Base-by-base conservation (phyloP, 805 yeast species). In the Metschnikowia drakensbergensis region DNA sequence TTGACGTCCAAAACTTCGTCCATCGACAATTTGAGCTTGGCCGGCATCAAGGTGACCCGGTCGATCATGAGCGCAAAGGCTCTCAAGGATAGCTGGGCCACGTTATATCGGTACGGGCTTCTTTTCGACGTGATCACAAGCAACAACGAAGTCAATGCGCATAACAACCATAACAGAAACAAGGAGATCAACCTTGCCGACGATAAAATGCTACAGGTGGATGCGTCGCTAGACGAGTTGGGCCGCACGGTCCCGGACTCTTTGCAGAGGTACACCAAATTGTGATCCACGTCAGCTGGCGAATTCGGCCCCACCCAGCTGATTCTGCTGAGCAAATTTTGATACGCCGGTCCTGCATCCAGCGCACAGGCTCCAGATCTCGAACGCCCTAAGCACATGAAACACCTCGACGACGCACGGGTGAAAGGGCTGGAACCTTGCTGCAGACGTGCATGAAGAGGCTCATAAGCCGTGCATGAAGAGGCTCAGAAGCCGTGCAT, bases 61-160 rank as follows among this genome's bases (percentile, higher is more conserved):
- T 81, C 84, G 56, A 60, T 79, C 5, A 82, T 91, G 88, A 68
- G 82, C 3, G 72, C 81, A 48, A 77, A 71, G 31, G 79, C 83
- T 27, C 74, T 89, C 53, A 74, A 79, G 41, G 79, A 79, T 35
- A 79, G 87, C 33, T 90, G 97, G 97, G 94, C 87, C 54, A 69
- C 77, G 1, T 62, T 90, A 30, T 79, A 78, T 53, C 68, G 68
- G n/a, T 55, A 75, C 28, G 84, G 85, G 1, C 60, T 88, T 5
- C 58, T 87, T 7, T 59, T 75, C 4, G 82, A 77, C 46, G 74
- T 74, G 5, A 62, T 75, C 3, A 74, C 76, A 6, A 63, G 68
- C 39, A 69, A 68, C 44, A 73, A 65, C 46, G 76, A 72, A 47
- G 67, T 68, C n/a, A 66, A 67, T 31, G 61, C 64, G 33, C 57